phyloP scores from a whole-genome alignment of 2,329 filamentous ascomycete genomes.

The Fusarium sulawesiense region DNA sequence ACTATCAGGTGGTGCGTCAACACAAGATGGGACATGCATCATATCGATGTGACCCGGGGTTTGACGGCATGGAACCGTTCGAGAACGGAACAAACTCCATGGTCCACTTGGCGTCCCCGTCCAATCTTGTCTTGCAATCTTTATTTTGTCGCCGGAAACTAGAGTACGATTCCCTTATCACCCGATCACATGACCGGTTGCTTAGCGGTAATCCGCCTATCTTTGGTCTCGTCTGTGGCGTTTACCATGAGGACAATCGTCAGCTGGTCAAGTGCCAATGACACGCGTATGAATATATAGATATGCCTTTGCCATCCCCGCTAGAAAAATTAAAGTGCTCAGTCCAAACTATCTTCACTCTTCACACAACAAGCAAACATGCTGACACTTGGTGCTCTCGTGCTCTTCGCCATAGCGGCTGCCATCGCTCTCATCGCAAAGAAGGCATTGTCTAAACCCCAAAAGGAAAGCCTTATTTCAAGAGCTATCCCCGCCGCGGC shows the following conservation, averaged over 20 bases:
- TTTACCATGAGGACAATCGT: not conserved
- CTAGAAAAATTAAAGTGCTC: not conserved
- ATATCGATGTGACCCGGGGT: constrained; percentile 28
- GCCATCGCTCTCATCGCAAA: constrained; percentile 5
- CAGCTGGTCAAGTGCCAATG: not conserved
- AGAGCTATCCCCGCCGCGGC: constrained; percentile 21
- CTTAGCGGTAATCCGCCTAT: constrained; percentile 20
- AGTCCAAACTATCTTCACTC: not conserved
- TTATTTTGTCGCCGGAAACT: constrained; percentile 8
- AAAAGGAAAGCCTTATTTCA: constrained; percentile 26
- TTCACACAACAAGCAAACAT: constrained; percentile 1
- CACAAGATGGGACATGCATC: not conserved
- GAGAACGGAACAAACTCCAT: constrained; percentile 12
- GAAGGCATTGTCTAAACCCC: constrained; percentile 18
- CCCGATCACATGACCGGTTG: constrained; percentile 40
- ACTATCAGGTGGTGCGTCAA: constrained; percentile 29
- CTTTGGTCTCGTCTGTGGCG: constrained; percentile 14
- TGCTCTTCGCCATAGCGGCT: constrained; percentile 16
- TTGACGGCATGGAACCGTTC: constrained; percentile 29
- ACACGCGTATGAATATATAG: constrained; percentile 16
- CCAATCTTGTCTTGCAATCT: constrained; percentile 16
- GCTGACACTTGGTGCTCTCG: constrained; percentile 18
- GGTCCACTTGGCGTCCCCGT: constrained; percentile 7
- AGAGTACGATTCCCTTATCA: constrained; percentile 14
- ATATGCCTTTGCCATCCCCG: not conserved